Conservation (phyloP, 257 asterid genomes). For the Nicotiana knightiana region DNA sequence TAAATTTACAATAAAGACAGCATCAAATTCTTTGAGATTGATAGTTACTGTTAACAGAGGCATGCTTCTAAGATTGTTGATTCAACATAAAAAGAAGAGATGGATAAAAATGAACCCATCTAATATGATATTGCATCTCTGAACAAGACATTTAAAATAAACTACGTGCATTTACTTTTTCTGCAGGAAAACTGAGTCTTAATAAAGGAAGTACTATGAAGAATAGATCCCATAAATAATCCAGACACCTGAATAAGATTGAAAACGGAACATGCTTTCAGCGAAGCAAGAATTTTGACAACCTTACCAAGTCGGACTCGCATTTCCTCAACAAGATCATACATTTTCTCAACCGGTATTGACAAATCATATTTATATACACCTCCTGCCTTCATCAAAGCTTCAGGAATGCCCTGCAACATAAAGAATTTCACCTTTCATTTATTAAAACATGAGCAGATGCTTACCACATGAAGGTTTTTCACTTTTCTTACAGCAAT, state of each 20-base stretch:
- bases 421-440: slow-evolving; percentile 15
- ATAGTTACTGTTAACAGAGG: not conserved
- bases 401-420: slow-evolving; percentile 86
- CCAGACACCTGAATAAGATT: not conserved
- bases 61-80: not conserved
- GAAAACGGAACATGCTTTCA: not conserved
- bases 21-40: not conserved
- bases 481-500: not conserved
- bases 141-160: not conserved
- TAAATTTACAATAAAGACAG: not conserved
- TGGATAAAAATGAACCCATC: not conserved
- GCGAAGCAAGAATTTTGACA: not conserved
- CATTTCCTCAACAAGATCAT: slow-evolving; percentile 85
- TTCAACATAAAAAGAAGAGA: not conserved
- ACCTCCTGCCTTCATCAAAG: slow-evolving; percentile 58
- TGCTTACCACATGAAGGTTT: not conserved
- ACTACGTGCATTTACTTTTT: not conserved
- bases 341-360: slow-evolving; percentile 76
- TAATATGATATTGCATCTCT: not conserved
- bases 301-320: slow-evolving; percentile 70
- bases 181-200: slow-evolving; percentile 1
- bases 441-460: not conserved
- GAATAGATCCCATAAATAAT: not conserved
- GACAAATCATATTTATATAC: slow-evolving; percentile 90
- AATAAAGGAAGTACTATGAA: not conserved